Percentiles rank a stretch among this genome's conserved stretches.
Evolutionary conservation across 2,329 filamentous ascomycete species (phyloP).

Genomic region (Penicillium expansum): DNA sequence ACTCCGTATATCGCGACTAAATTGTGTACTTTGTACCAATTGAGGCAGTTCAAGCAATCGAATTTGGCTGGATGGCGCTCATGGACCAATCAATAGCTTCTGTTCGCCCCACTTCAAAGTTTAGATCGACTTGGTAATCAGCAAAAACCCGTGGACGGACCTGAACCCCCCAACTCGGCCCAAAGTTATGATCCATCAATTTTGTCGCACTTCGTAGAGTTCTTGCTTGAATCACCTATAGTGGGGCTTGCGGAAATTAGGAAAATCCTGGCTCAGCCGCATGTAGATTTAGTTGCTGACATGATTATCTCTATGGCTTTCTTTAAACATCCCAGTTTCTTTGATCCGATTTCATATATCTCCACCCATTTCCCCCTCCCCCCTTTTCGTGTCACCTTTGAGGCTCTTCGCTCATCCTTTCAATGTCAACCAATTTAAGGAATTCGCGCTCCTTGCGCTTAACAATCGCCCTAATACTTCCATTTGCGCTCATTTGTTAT

Average conservation of each 20-base stretch:
- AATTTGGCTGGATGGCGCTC: not conserved
- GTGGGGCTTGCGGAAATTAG: not conserved
- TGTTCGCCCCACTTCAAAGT: no score
- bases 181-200: no score
- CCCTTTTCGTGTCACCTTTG: not conserved
- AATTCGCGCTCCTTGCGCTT: not conserved
- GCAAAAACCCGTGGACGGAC: no score
- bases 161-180: no score
- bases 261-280: not conserved
- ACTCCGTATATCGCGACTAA: no score
- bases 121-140: no score
- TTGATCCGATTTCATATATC: not conserved
- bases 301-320: not conserved
- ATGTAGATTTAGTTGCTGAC: not conserved
- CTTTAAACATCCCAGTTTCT: not conserved
- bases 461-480: not conserved
- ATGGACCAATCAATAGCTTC: no score
- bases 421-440: conserved; percentile 1
- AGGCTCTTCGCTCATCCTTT: not conserved
- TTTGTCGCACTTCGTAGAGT: no score
- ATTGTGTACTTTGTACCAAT: no score
- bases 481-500: not conserved
- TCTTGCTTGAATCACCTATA: no score
- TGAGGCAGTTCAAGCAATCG: not conserved
- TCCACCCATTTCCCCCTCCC: no score